Evolutionary conservation across 306 rosid species (phyloP).

Genomic region (Corylus heterophylla): DNA sequence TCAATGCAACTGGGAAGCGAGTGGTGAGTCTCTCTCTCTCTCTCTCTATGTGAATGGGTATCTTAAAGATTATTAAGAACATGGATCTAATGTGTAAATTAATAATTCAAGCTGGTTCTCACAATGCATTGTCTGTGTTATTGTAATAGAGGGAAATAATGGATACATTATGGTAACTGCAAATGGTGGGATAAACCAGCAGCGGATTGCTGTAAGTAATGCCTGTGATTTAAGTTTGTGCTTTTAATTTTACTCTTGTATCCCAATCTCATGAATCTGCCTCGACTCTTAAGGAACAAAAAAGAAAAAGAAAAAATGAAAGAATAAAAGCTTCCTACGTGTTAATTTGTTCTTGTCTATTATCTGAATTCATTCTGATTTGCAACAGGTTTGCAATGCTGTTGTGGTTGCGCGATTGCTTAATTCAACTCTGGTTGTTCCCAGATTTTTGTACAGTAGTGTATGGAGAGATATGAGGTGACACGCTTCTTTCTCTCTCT

Average conservation of each 20-base stretch:
- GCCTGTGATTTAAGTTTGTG: slow-evolving; percentile 18
- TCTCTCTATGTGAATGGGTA: slow-evolving; percentile 1
- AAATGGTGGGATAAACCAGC: slow-evolving; percentile 98
- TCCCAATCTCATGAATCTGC: slow-evolving; percentile 23
- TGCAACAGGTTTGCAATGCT: slow-evolving; percentile 85
- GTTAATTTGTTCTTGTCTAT: not conserved
- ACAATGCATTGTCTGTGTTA: slow-evolving; percentile 29
- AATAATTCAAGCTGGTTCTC: slow-evolving; percentile 27
- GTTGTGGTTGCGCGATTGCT: slow-evolving; percentile 79
- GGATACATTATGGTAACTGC: slow-evolving; percentile 92
- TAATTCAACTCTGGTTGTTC: slow-evolving; percentile 82
- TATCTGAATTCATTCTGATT: slow-evolving; percentile 29
- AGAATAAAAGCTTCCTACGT: not conserved
- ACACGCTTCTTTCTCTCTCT: slow-evolving; percentile 35
- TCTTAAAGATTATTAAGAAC: slow-evolving; percentile 1
- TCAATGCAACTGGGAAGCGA: slow-evolving; percentile 79
- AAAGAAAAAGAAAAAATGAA: no score
- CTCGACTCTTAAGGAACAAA: not conserved
- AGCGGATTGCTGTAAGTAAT: slow-evolving; percentile 89
- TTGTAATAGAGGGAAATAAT: slow-evolving; percentile 63
- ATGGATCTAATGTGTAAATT: not conserved
- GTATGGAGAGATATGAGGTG: slow-evolving; percentile 97
- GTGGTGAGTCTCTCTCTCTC: slow-evolving; percentile 38
- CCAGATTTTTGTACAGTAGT: slow-evolving; percentile 85
- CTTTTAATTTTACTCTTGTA: not conserved